phyloP scores from a whole-genome alignment of 352 stramenopile genomes.

The Globisporangium perplexum region DNA sequence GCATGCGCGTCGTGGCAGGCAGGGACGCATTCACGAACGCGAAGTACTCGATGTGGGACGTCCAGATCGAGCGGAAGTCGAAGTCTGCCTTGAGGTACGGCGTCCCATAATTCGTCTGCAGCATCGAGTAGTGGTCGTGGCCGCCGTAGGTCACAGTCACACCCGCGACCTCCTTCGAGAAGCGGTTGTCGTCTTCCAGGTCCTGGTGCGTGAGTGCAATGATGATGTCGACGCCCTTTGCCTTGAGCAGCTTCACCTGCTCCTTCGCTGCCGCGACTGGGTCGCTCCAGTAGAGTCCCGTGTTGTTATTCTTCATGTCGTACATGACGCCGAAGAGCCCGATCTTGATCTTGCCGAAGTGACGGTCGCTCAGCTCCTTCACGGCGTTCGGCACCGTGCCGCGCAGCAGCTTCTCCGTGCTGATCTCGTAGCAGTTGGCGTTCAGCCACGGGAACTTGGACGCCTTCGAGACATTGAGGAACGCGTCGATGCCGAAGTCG shows the following conservation, averaged over 20 bases:
- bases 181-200: constrained; percentile 52
- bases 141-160: constrained; percentile 66
- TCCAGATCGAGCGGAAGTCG: constrained; percentile 69
- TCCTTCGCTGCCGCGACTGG: constrained; percentile 44
- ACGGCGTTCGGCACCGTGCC: constrained; percentile 40
- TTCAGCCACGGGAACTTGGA: constrained; percentile 71
- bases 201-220: constrained; percentile 72
- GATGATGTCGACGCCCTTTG: constrained; percentile 51
- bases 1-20: constrained; percentile 37
- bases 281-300: constrained; percentile 63
- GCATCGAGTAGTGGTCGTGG: constrained; percentile 66
- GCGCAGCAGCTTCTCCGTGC: constrained; percentile 32
- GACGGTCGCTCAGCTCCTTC: constrained; percentile 31
- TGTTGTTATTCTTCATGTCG: constrained; percentile 61
- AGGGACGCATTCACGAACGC: constrained; percentile 20
- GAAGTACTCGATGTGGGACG: constrained; percentile 57
- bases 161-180: constrained; percentile 56
- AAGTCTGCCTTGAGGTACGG: constrained; percentile 71
- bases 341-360: constrained; percentile 42
- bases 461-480: constrained; percentile 51
- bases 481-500: constrained; percentile 67
- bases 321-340: constrained; percentile 79
- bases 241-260: constrained; percentile 36
- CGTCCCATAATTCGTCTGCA: constrained; percentile 61
- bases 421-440: constrained; percentile 62